Base-by-base conservation (phyloP, 2,329 filamentous ascomycete genomes). In the Nemania bipapillata region DNA sequence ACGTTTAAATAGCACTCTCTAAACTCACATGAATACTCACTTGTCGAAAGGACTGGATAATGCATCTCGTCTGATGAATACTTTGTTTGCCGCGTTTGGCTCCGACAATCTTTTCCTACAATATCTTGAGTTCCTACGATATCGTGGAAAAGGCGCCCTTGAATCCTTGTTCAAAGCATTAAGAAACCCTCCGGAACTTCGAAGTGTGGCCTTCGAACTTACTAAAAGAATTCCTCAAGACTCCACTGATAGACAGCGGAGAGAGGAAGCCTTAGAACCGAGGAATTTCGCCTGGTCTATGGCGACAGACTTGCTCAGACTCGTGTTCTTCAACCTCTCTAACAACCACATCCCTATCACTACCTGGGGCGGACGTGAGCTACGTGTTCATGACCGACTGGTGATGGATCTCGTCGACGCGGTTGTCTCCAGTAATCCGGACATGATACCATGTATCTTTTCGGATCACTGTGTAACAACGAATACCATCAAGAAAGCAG, bases 281-380 rank as follows among this genome's bases (percentile, higher is more conserved):
- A 50, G 40, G 9, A 4, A 57, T 0, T 32, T 20, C 1, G 9
- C 57, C 8, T 28, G 49, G 26, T 55, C 15, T 9, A 47, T 58
- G 5, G 26, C 47, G 1, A 64, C n/a, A 3, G 53, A 68, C 52
- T 35, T 55, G 1, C 28, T 68, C 1, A 68, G 55, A 50, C 15
- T 60, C 3, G 6, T 68, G 24, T 69, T 69, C 7, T 69, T 62
- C n/a, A 35, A 2, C 4, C 42, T 69, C 6, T 69, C 62, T 47
- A 69, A 69, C 45, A 59, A 62, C 1, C 0, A 15, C 12, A 6
- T 42, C 11, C n/a, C 40, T 1, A n/a, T n/a, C n/a, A n/a, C n/a
- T n/a, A n/a, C n/a, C n/a, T n/a, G n/a, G n/a, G n/a, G n/a, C n/a
- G n/a, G n/a, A n/a, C n/a, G n/a, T n/a, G n/a, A n/a, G n/a, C n/a